Evolutionary conservation across 306 rosid genomes (phyloP), one percentile per base, ranked within the genome.

Genomic region (Fagus crenata): DNA sequence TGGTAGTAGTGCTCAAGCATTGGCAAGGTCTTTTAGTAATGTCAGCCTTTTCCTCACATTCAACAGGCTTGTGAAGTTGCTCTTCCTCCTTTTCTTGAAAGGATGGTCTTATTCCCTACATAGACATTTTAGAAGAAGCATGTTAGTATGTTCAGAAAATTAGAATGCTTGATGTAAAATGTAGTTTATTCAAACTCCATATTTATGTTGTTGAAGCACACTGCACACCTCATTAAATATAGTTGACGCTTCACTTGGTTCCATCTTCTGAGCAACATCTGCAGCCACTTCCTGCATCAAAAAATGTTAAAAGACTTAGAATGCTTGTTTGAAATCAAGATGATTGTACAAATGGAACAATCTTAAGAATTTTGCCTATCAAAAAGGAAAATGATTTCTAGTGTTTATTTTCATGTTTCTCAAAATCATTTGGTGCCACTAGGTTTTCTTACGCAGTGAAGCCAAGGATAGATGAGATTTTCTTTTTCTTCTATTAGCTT

Each of bases 231-330:
- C 90, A 39, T 71, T 70, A 77, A 88, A 94, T 33, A 86, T 7
- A 67, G 84, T 60, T 31, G 93, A 81, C 53, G 91, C 93, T 80
- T 87, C 92, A 55, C 33, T 78, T 35, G 92, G 85, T 79, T 86
- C 90, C 85, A 86, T 71, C 65, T 89, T 92, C 22, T 88, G 81
- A 46, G 79, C 87, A 15, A 86, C 89, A 49, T 90, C 94, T 28
- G 89, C 97, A 63, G 97, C 98, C 51, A 86, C 86, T 88, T 87
- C 97, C 97, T 94, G 88, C 88, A 69, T 39, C 36, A 18, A 55
- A 67, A 73, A 39, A 28, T 28, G 8, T 46, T 9, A 9, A 37
- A 22, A 46, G 51, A 46, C 51, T 9, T 46, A 46, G 11, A 46
- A 9, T 12, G 1, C 51, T 2, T 2, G 0, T 1, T 13, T 35